A percentile compares a stretch with the other conserved stretches of the same genome.
Evolutionary conservation across 306 rosid species (phyloP).

Genomic region (Rosa lucieae): DNA sequence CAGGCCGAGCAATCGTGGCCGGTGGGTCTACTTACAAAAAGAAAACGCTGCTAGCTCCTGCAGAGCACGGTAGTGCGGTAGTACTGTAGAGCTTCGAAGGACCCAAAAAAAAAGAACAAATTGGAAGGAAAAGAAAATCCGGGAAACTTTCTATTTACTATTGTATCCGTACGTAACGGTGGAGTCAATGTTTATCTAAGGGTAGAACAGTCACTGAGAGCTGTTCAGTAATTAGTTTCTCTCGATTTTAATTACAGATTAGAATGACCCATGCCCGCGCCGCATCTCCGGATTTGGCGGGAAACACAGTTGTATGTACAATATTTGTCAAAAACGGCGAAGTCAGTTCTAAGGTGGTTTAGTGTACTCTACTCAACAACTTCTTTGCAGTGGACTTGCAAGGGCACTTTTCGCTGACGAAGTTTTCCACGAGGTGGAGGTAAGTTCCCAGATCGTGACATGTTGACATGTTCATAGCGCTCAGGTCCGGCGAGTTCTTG

Average conservation of each 20-base stretch:
- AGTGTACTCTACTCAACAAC: slow-evolving; percentile 21
- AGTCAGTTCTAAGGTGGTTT: not conserved
- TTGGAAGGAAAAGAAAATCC: too few relatives aligned
- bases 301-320: not conserved
- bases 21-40: not conserved
- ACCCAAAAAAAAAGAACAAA: too few relatives aligned
- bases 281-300: slow-evolving; percentile 4
- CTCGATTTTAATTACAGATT: slow-evolving; percentile 1
- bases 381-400: slow-evolving; percentile 48
- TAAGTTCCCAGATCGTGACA: slow-evolving; percentile 78
- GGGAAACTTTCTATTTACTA: not conserved
- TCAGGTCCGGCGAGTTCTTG: slow-evolving; percentile 55
- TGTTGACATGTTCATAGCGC: slow-evolving; percentile 44
- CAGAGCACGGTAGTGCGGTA: not conserved
- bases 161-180: not conserved
- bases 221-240: not conserved
- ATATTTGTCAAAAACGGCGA: not conserved
- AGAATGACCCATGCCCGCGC: not conserved
- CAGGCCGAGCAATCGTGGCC: not conserved
- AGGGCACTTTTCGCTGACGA: slow-evolving; percentile 63
- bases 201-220: not conserved
- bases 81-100: not conserved
- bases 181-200: not conserved
- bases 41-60: not conserved
- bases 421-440: slow-evolving; percentile 61